phyloP scores from a whole-genome alignment of 495 filamentous ascomycete species.

The Lophiotrema nucula region DNA sequence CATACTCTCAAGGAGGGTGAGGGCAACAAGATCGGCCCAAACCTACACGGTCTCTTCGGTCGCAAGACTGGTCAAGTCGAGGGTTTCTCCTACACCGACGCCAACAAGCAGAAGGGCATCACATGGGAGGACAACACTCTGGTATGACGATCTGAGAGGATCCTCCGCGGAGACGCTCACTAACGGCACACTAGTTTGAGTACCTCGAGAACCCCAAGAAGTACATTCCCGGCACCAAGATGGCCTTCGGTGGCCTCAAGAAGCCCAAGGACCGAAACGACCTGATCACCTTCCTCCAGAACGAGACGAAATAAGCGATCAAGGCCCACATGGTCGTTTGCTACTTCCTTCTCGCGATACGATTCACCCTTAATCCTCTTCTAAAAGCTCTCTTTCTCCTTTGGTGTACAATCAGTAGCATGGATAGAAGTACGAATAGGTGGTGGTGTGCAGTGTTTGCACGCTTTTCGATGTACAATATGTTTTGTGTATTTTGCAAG shows the following conservation, averaged over 20 bases:
- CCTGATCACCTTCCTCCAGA: slow-evolving; percentile 69
- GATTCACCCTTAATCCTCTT: slow-evolving; percentile 14
- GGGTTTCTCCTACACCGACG: slow-evolving; percentile 97
- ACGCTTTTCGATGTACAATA: slow-evolving; percentile 24
- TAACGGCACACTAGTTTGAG: slow-evolving; percentile 59
- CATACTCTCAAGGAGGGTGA: slow-evolving; percentile 86
- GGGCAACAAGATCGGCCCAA: slow-evolving; percentile 96
- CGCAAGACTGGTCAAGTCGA: slow-evolving; percentile 88
- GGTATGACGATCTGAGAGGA: slow-evolving; percentile 52
- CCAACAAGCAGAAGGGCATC: slow-evolving; percentile 96
- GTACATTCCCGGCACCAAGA: slow-evolving; percentile 99
- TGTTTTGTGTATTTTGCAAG: slow-evolving; percentile 25
- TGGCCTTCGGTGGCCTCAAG: slow-evolving; percentile 99
- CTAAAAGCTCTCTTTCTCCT: slow-evolving; percentile 5
- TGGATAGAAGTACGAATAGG: slow-evolving; percentile 36
- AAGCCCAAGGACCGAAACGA: slow-evolving; percentile 99
- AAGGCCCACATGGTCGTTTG: not conserved
- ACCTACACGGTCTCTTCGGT: slow-evolving; percentile 95
- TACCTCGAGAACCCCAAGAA: slow-evolving; percentile 95
- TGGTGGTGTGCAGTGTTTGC: slow-evolving; percentile 1
- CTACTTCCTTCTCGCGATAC: slow-evolving; percentile 5
- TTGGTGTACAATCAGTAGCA: slow-evolving; percentile 32
- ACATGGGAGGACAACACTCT: slow-evolving; percentile 84
- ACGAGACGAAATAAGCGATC: slow-evolving; percentile 44
- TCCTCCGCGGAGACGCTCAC: slow-evolving; percentile 4